Evolutionary conservation across 495 filamentous ascomycete species (phyloP), one percentile per base, ranked within the genome.

Genomic region (Aspergillus cavernicola): DNA sequence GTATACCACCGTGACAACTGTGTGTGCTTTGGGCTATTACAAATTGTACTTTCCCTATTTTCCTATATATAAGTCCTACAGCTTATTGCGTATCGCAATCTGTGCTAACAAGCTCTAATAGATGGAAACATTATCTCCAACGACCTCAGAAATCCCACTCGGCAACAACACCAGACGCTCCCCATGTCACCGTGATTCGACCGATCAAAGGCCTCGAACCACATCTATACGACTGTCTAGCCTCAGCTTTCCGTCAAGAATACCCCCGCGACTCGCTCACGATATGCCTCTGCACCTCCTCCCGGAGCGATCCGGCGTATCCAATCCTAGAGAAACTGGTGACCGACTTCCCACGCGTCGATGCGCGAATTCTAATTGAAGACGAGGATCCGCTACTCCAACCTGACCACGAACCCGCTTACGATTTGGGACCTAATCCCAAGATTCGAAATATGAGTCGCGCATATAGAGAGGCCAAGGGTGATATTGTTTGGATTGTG

Each of bases 381-480:
- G 83, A 91, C 44, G 89, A 97, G 50, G 93, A 98, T 66, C 85
- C 88, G 0, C 69, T 84, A 24, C 76, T 93, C 6, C 78, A 80
- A 50, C 80, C 77, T 8, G 58, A 70, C 32, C 57, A 58, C 52
- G 65, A 69, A 9, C 76, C 72, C 24, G 56, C 68, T 33, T 73
- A 84, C 54, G 78, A 81, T 45, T 74, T 98, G 43, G 95, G 95
- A 0, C 95, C 95, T 4, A 99, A 99, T 67, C 95, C 95, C 10
- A 99, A 99, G 72, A 96, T 99, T 61, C 80, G 95, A 19, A 99
- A 97, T 61, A 87, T 97, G 82, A 97, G 92, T 60, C 83, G 90
- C 16, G 92, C 86, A 5, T 99, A 96, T 62, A 74, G 95, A n/a
- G 95, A 97, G 66, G 90, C 92, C 0, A 89, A 87, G 53, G 89